Conservation (phyloP, 345 rosid species). For the Citrus sp. region DNA sequence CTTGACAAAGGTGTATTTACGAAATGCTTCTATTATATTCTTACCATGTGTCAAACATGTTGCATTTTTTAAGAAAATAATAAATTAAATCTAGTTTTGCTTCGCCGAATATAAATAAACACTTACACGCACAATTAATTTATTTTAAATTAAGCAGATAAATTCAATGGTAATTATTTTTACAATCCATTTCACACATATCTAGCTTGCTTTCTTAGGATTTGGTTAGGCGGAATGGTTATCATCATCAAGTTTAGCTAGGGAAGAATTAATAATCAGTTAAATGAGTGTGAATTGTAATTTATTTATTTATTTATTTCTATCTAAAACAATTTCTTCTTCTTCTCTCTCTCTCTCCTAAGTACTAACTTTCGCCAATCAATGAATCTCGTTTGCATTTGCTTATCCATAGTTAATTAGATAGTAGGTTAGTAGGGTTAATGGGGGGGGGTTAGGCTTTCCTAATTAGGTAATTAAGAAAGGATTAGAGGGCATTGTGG, state of each 20-base stretch:
- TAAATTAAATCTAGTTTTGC: too few relatives aligned
- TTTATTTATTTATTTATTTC: too few relatives aligned
- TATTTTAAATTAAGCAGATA: too few relatives aligned
- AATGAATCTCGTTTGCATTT: slow-evolving; percentile 1
- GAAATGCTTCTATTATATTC: not conserved
- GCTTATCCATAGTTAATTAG: not conserved
- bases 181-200: not conserved
- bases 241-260: not conserved
- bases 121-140: too few relatives aligned
- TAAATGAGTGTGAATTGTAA: not conserved
- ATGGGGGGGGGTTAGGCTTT: slow-evolving; percentile 20
- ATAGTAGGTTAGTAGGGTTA: not conserved
- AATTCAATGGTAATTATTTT: too few relatives aligned
- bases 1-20: not conserved
- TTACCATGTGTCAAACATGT: not conserved
- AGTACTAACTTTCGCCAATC: not conserved
- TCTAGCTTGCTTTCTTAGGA: too few relatives aligned
- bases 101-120: too few relatives aligned
- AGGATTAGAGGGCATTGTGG: slow-evolving; percentile 13
- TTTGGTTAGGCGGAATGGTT: not conserved
- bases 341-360: not conserved
- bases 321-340: not conserved
- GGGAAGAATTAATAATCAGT: too few relatives aligned
- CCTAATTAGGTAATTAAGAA: slow-evolving; percentile 31
- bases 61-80: not conserved